Evolutionary conservation across 1,139 yeast genomes (phyloP), one percentile per base, ranked within the genome.

Genomic region (Wickerhamomyces sp.): DNA sequence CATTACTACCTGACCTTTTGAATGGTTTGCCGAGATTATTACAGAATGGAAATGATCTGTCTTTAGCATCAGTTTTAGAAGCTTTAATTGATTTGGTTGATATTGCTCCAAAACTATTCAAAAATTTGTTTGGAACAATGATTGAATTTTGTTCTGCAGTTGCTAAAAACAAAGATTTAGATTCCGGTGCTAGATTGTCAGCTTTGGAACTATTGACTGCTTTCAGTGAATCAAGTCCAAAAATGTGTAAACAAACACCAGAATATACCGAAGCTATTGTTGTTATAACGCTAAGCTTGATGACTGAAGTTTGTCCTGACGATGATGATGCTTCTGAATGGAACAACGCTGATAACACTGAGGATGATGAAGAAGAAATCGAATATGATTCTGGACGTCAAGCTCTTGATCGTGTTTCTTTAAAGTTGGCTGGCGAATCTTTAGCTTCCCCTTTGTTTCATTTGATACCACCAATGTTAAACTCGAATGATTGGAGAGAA

Each of bases 331-430:
- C 81, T 8, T 76, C 82, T 15, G 95, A 89, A 40, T 95, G 96
- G 84, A 79, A 85, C 67, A 82, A 84, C 52, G 83, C 88, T 46
- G 84, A 83, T 43, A 92, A 85, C 49, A 76, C 85, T 33, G 78
- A 77, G 39, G 85, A 81, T 29, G 96, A 87, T 38, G 96, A 85
- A 13, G 94, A 84, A 42, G 97, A 92, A 58, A 80, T 80, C 36
- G 89, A 85, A 47, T 85, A 86, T 58, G 89, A 86, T 51, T 95
- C 95, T 41, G 97, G 96, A 7, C 84, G 96, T 61, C 96, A 88
- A 64, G 78, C 96, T 18, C 70, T 94, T 48, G 98, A 92, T 61
- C 79, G 98, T 62, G 84, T 89, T 19, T 76, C 96, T 2, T 73
- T 92, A 51, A 82, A 78, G 55, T 71, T 92, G 40, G 90, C 86